Conservation (phyloP, 2,329 filamentous ascomycete genomes). For the Hypoxylon sp. region DNA sequence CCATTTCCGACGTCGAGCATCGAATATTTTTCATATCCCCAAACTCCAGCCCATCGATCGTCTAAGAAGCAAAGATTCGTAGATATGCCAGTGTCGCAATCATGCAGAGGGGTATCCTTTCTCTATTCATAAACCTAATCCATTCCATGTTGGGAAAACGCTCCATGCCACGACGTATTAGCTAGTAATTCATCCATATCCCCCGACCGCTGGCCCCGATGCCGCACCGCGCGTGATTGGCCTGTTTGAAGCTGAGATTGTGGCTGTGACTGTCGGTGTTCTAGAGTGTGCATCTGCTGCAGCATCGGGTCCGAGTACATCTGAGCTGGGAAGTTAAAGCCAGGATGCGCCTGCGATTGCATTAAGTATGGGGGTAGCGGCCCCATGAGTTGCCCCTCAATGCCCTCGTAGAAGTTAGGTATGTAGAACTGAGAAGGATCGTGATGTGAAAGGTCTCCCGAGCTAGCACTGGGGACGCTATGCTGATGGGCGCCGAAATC, state of each 20-base stretch:
- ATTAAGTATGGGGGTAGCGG: conserved; percentile 79
- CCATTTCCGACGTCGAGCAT: conserved; percentile 30
- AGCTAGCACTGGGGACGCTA: conserved; percentile 51
- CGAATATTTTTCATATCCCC: conserved; percentile 30
- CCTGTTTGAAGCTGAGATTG: conserved; percentile 47
- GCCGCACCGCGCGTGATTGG: conserved; percentile 47
- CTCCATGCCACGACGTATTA: conserved; percentile 51
- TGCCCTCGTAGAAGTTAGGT: conserved; percentile 69
- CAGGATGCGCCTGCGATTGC: conserved; percentile 61
- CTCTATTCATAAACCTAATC: conserved; percentile 45
- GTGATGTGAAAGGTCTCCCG: conserved; percentile 51
- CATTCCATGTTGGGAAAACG: conserved; percentile 50
- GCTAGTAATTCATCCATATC: conserved; percentile 66
- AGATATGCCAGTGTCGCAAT: conserved; percentile 39
- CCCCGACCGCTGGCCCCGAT: conserved; percentile 54
- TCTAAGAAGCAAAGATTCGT: conserved; percentile 40
- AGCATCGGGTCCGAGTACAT: conserved; percentile 63
- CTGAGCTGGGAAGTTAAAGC: conserved; percentile 59
- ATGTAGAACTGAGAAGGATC: conserved; percentile 64
- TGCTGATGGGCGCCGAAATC: conserved; percentile 60
- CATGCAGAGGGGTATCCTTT: conserved; percentile 50
- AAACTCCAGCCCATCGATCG: conserved; percentile 39
- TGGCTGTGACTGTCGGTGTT: conserved; percentile 48
- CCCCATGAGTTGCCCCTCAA: conserved; percentile 80
- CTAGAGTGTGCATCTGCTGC: conserved; percentile 53